Base-by-base conservation (phyloP, 2,329 filamentous ascomycete species). In the Aschersonia sp. region DNA sequence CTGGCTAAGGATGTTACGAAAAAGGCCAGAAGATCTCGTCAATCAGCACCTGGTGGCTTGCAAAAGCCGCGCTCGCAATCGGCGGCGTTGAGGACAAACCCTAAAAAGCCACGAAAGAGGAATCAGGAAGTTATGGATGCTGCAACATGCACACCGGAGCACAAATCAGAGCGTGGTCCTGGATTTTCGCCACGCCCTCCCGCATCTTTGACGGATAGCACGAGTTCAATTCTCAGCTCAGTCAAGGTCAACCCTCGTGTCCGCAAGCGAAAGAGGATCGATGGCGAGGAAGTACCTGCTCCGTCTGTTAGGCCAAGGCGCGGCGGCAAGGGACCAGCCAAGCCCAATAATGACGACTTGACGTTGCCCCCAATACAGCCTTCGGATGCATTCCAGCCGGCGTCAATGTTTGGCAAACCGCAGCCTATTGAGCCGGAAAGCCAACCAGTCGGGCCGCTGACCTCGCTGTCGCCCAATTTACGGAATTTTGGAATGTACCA, bases 171-270 rank as follows among this genome's bases (percentile, higher is more conserved):
- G 35, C 35, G 20, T 38, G 35, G 35, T 12, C 43, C 28, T 31
- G 43, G 10, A 43, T 48, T 35, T 31, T 48, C 9, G 43, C 45
- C 30, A n/a, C 29, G 31, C 5, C 31, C 12, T 32, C 9, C 31
- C 3, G n/a, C 47, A 28, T 9, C 30, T 20, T 30, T 10, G 6
- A 40, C 41, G 20, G 40, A n/a, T n/a, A 30, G 41, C 31, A 50
- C 52, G 43, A 67, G 59, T 50, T 75, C 74, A 3, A 77, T 77
- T n/a, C 59, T 70, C 4, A 64, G 67, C 6, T 69, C 72, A 1
- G 73, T 77, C 50, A 77, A 77, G 55, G 61, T 62, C 7, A 68
- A 72, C 40, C 66, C 66, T 5, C 66, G 71, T 29, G 61, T 66
- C 40, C 64, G 72, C 50, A 74, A 71, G 55, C 65, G 67, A 10